These are phyloP conservation scores for Phascolomyces articulosus DNA, from an alignment of 371 early-diverging fungal genomes.

Conservation along the genomic window DNA sequence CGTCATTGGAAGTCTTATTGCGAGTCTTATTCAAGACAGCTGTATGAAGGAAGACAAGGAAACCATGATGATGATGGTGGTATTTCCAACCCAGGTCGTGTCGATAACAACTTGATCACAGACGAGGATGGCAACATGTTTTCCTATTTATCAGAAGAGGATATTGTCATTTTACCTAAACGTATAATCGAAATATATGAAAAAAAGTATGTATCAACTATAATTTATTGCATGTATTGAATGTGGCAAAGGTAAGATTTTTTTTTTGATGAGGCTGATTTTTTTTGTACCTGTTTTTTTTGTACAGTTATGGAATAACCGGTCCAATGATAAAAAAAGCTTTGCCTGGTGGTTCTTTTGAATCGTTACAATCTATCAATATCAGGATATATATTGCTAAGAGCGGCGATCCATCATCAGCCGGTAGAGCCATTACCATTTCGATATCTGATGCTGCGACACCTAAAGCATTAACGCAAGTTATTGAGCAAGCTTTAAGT, in stretches of 20 bases:
- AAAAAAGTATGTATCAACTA: no score
- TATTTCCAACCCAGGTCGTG: neutral
- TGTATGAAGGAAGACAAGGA: no score
- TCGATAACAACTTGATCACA: neutral
- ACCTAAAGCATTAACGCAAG: neutral
- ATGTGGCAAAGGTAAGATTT: no score
- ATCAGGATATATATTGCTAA: neutral
- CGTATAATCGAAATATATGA: neutral
- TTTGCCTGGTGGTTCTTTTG: neutral
- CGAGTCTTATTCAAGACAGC: neutral
- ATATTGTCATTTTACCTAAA: neutral
- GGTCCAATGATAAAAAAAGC: neutral
- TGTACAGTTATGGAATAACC: neutral
- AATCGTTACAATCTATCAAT: neutral
- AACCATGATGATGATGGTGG: neutral
- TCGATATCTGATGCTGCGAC: neutral
- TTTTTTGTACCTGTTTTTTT: neutral
- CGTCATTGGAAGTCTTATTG: neutral
- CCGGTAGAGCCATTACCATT: neutral
- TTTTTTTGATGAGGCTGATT: neutral
- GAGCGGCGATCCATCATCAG: neutral
- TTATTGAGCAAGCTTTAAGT: neutral
- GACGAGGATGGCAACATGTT: neutral
- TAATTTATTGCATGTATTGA: no score
- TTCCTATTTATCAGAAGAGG: neutral